Percentiles rank a stretch among this genome's conserved stretches.
Evolutionary conservation across 345 rosid genomes (phyloP).

Genomic region (Odontarrhena argentea): DNA sequence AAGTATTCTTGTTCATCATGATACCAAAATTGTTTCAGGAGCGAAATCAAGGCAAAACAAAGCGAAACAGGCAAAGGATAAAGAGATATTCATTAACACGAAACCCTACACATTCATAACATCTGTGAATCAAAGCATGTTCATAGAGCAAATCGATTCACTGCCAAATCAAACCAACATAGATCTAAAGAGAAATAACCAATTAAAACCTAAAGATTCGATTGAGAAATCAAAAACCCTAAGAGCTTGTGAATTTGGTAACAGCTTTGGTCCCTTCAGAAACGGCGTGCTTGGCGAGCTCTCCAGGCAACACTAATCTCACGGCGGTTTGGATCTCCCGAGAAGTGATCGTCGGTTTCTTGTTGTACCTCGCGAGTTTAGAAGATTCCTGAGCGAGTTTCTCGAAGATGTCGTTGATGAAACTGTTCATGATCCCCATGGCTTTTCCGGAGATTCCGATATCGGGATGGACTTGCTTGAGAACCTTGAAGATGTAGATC

Average conservation of each 20-base stretch:
- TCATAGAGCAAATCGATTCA: background rate
- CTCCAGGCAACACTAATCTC: conserved; percentile 40
- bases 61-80: background rate
- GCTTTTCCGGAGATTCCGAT: no score
- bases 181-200: background rate
- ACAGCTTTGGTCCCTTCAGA: conserved; percentile 45
- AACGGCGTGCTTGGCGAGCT: conserved; percentile 42
- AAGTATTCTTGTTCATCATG: no score
- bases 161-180: background rate
- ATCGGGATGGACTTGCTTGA: conserved; percentile 44
- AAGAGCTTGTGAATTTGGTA: conserved; percentile 43
- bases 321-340: conserved; percentile 11
- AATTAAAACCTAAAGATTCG: background rate
- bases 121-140: background rate
- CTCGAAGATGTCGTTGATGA: conserved; percentile 33
- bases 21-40: no score
- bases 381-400: conserved; percentile 42
- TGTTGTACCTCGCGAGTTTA: conserved; percentile 37
- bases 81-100: conserved; percentile 8
- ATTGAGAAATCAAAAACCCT: conserved; percentile 2
- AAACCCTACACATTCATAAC: background rate
- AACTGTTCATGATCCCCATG: no score
- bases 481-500: conserved; percentile 32
- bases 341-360: conserved; percentile 40
- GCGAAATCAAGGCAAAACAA: no score